Evolutionary conservation across 495 filamentous ascomycete species (phyloP).

Genomic region (Penicillium waksmanii): DNA sequence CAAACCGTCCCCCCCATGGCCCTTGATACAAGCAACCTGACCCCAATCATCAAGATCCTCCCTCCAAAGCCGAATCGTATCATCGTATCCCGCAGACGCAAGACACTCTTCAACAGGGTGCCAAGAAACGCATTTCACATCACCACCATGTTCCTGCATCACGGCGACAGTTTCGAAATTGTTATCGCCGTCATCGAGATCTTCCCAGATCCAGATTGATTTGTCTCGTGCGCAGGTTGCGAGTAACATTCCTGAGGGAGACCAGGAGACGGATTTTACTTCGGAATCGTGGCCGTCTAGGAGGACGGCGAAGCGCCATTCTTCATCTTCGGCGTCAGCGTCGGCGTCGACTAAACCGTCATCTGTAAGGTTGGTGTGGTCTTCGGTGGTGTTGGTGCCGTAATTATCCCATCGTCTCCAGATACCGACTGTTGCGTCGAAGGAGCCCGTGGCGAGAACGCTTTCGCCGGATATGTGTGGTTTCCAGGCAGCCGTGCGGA

Average conservation of each 20-base stretch:
- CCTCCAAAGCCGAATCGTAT: constrained; percentile 84
- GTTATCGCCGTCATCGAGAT: constrained; percentile 78
- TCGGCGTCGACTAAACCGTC: constrained; percentile 1
- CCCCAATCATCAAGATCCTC: constrained; percentile 94
- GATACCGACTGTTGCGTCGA: constrained; percentile 87
- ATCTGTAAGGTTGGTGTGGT: constrained; percentile 16
- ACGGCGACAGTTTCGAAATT: constrained; percentile 97
- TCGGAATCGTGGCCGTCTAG: constrained; percentile 94
- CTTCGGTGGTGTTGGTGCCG: constrained; percentile 21
- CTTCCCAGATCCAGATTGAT: constrained; percentile 99
- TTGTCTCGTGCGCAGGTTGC: constrained; percentile 93
- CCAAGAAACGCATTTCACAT: constrained; percentile 94
- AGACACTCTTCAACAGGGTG: constrained; percentile 80
- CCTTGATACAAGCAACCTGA: constrained; percentile 79
- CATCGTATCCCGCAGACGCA: constrained; percentile 87
- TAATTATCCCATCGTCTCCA: constrained; percentile 72
- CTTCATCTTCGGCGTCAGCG: constrained; percentile 65
- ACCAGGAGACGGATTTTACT: constrained; percentile 85
- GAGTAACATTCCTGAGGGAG: constrained; percentile 74
- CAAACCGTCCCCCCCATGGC: constrained; percentile 82
- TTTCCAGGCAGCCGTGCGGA: constrained; percentile 84
- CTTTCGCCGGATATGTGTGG: constrained; percentile 65
- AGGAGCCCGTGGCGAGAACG: constrained; percentile 86
- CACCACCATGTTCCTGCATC: constrained; percentile 87
- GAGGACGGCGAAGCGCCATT: constrained; percentile 85